Evolutionary conservation across 2,329 filamentous ascomycete genomes (phyloP).

Genomic region (Lizonia empirigonia): DNA sequence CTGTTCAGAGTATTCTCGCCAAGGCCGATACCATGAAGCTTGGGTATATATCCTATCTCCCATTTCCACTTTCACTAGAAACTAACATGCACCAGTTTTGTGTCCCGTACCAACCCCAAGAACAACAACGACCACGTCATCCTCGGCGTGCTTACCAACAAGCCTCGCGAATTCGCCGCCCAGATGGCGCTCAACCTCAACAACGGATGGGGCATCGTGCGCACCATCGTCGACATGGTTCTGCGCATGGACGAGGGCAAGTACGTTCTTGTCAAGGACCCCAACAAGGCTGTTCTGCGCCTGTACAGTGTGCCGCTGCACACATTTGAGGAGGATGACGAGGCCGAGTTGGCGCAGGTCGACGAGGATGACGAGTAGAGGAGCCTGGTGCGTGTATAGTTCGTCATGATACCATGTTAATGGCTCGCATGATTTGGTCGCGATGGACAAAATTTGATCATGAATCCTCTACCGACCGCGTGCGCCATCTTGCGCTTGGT

Average conservation of each 20-base stretch:
- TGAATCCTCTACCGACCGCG: neutral
- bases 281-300: slow-evolving; percentile 93
- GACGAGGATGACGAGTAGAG: slow-evolving; percentile 61
- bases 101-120: slow-evolving; percentile 92
- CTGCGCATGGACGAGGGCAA: slow-evolving; percentile 78
- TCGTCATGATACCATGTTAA: slow-evolving; percentile 31
- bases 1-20: slow-evolving; percentile 92
- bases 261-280: slow-evolving; percentile 83
- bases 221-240: slow-evolving; percentile 96
- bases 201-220: slow-evolving; percentile 99
- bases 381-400: slow-evolving; percentile 5
- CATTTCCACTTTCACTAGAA: neutral
- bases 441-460: slow-evolving; percentile 28
- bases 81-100: slow-evolving; percentile 68
- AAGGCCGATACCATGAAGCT: slow-evolving; percentile 99
- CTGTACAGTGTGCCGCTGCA: slow-evolving; percentile 87
- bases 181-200: slow-evolving; percentile 98
- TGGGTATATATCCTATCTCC: slow-evolving; percentile 68
- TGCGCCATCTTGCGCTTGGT: neutral
- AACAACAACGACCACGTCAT: slow-evolving; percentile 92
- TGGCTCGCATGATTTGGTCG: slow-evolving; percentile 22
- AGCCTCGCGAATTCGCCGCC: slow-evolving; percentile 92
- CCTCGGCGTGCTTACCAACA: slow-evolving; percentile 95
- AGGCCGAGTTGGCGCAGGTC: slow-evolving; percentile 65
- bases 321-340: slow-evolving; percentile 91